Percentiles rank a stretch among this genome's conserved stretches.
phyloP scores from a whole-genome alignment of 768 basidiomycete genomes.

The Mycena capillaripes region DNA sequence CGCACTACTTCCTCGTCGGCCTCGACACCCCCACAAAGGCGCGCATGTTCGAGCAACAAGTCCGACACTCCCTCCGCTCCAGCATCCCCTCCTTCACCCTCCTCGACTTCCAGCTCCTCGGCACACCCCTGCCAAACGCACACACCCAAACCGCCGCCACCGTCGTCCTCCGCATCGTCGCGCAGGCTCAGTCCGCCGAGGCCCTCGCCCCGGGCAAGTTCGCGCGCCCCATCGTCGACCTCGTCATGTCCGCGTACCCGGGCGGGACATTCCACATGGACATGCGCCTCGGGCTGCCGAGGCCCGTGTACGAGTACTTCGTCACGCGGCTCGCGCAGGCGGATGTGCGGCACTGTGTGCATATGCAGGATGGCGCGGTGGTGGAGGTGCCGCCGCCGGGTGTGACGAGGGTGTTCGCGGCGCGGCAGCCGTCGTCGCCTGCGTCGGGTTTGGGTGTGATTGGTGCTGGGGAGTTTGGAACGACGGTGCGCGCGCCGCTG shows the following conservation, averaged over 20 bases:
- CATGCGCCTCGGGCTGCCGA: conserved; percentile 20
- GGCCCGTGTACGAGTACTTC: conserved; percentile 33
- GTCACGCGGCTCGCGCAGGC: conserved; percentile 29
- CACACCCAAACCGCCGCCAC: conserved; percentile 26
- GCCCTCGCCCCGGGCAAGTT: conserved; percentile 21
- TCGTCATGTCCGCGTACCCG: conserved; percentile 35
- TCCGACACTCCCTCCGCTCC: conserved; percentile 20
- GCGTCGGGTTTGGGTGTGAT: no score
- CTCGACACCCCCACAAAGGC: conserved; percentile 32
- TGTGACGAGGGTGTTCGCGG: conserved; percentile 21
- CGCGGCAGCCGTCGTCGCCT: conserved; percentile 31
- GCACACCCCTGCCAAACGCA: conserved; percentile 18
- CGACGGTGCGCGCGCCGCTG: conserved; percentile 34
- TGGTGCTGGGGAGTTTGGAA: conserved; percentile 23
- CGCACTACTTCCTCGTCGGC: conserved; percentile 32
- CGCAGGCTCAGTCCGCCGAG: conserved; percentile 24
- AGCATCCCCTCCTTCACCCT: conserved; percentile 10
- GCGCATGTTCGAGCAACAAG: conserved; percentile 36
- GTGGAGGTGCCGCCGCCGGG: conserved; percentile 33
- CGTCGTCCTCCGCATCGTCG: conserved; percentile 29
- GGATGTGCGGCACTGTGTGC: conserved; percentile 30
- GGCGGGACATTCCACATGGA: conserved; percentile 36
- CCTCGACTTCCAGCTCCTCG: conserved; percentile 35
- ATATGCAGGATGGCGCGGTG: conserved; percentile 23
- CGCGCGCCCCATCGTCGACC: conserved; percentile 29